These are phyloP conservation scores for Chrysosporium queenslandicum DNA, from an alignment of 2,329 filamentous ascomycete species.

Conservation along the genomic window DNA sequence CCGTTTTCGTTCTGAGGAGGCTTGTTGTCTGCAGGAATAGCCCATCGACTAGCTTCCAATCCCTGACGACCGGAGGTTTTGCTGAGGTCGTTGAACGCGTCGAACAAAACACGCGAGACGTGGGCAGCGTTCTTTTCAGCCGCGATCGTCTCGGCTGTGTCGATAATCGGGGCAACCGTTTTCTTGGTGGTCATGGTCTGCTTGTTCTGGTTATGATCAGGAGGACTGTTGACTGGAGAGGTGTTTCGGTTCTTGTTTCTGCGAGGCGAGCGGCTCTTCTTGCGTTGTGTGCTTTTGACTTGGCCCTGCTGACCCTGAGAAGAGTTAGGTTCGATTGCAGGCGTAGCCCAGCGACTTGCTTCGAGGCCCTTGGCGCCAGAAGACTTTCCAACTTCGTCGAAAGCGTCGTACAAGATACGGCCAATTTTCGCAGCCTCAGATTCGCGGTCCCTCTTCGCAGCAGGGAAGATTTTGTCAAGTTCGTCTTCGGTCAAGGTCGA, in stretches of 20 bases:
- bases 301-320: not conserved
- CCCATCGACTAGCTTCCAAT: conserved; percentile 10
- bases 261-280: not conserved
- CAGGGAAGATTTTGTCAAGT: not conserved
- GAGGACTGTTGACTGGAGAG: not conserved
- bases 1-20: not conserved
- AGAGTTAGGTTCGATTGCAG: not conserved
- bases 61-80: not conserved
- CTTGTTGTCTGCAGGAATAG: not conserved
- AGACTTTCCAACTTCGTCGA: conserved; percentile 13
- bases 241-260: not conserved
- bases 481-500: not conserved
- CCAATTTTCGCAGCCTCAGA: conserved; percentile 2
- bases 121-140: conserved; percentile 3
- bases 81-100: conserved; percentile 3
- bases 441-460: conserved; percentile 2
- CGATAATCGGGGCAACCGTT: not conserved
- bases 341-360: conserved; percentile 14
- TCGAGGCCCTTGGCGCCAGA: conserved; percentile 10
- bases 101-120: conserved; percentile 2
- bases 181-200: not conserved
- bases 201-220: not conserved
- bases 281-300: not conserved
- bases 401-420: conserved; percentile 11
- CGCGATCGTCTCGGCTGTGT: not conserved